Evolutionary conservation across 768 basidiomycete species (phyloP), one percentile per base, ranked within the genome.

Genomic region (Russula ochroleuca): DNA sequence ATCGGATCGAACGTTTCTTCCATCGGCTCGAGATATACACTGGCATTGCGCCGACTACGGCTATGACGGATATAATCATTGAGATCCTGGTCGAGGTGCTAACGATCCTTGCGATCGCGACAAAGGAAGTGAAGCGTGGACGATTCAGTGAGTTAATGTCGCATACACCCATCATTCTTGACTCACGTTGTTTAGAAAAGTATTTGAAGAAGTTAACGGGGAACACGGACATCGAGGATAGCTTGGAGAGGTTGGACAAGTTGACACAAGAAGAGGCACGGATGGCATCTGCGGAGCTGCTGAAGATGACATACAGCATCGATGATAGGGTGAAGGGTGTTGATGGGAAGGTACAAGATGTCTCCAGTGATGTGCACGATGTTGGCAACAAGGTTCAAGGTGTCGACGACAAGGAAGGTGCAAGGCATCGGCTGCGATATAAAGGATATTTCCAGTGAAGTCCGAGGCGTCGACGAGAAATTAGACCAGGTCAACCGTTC

Each of bases 211-310:
- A n/a, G 37, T 25, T 59, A 23, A 14, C 13, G 15, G 57, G 57
- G 3, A 25, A 38, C 11, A 38, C 17, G 1, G 47, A 59, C 2
- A 19, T 59, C 23, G 33, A 47, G 21, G 57, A 57, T 7, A 21
- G 21, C 4, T 15, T 57, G 15, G 17, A 23, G 5, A 35, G 14
- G 8, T 48, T 57, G 45, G 45, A 57, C 45, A 57, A 5, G 3
- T 35, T 57, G 31, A 57, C 57, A 23, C 57, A 48, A 35, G 57
- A 47, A 23, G 57, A 57, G 21, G 33, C 33, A 3, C 28, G 28
- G 8, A 49, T 59, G 57, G 47, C 47, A 10, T 37, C 35, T 19
- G 47, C 47, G 15, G 47, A 59, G 17, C 47, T 19, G 10, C 35
- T 38, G 23, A 38, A 47, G 13, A 25, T 47, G 33, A 23, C 57